Evolutionary conservation across 164 flowering plant species (phyloP).

Genomic region (Vitis cinerea): DNA sequence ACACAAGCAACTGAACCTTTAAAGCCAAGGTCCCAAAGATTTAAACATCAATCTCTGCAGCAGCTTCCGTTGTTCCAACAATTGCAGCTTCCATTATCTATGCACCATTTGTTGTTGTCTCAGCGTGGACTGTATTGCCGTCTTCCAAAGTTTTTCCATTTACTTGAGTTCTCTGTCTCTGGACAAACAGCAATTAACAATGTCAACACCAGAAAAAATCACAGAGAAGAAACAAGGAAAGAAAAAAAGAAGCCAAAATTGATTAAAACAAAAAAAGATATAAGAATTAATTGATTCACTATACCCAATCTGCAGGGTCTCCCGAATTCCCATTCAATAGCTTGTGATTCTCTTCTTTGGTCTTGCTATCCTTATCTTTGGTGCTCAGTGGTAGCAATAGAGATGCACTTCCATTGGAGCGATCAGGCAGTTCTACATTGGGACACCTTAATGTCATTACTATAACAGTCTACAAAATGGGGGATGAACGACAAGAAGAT

Average conservation of each 20-base stretch:
- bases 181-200: constrained; percentile 7
- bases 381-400: constrained; percentile 60
- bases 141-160: constrained; percentile 80
- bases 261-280: background rate
- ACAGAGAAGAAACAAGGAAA: background rate
- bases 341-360: constrained; percentile 77
- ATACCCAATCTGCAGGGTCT: constrained; percentile 79
- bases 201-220: background rate
- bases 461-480: background rate
- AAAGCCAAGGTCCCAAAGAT: background rate
- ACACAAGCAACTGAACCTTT: constrained; percentile 9
- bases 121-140: constrained; percentile 48
- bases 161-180: constrained; percentile 75
- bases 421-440: constrained; percentile 79
- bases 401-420: constrained; percentile 40
- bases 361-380: constrained; percentile 65
- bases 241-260: too few relatives aligned
- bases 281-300: background rate
- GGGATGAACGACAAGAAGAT: too few relatives aligned
- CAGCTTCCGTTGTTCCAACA: background rate
- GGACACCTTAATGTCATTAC: constrained; percentile 2
- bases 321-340: constrained; percentile 81
- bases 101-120: constrained; percentile 54
- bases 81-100: constrained; percentile 25
- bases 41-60: constrained; percentile 3